phyloP scores from a whole-genome alignment of 805 yeast genomes.

The Metschnikowia baotianmanensis region DNA sequence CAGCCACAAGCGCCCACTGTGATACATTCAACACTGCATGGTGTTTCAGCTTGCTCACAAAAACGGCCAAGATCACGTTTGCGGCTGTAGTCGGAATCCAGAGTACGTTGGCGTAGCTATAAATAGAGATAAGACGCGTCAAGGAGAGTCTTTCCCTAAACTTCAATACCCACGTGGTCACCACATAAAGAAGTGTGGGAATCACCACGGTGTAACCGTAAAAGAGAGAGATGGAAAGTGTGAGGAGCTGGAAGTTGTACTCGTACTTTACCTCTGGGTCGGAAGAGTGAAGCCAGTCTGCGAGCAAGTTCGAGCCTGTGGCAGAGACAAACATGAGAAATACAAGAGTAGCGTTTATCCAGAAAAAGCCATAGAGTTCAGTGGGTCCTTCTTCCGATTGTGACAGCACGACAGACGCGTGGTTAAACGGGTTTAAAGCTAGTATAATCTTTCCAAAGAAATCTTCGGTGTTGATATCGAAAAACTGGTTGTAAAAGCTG shows the following conservation, averaged over 20 bases:
- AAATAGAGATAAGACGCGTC: slow-evolving; percentile 65
- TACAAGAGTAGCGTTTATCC: slow-evolving; percentile 85
- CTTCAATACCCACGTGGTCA: slow-evolving; percentile 53
- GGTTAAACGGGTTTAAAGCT: slow-evolving; percentile 56
- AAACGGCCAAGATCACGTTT: slow-evolving; percentile 55
- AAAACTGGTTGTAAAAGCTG: slow-evolving; percentile 60
- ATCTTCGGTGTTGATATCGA: slow-evolving; percentile 65
- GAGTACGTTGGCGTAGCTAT: slow-evolving; percentile 78
- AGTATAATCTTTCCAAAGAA: slow-evolving; percentile 53
- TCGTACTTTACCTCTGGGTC: slow-evolving; percentile 45
- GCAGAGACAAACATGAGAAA: slow-evolving; percentile 72
- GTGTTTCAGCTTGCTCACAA: slow-evolving; percentile 37
- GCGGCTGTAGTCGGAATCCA: slow-evolving; percentile 83
- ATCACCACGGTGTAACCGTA: slow-evolving; percentile 72
- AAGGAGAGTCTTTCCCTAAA: slow-evolving; percentile 49
- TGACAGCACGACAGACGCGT: slow-evolving; percentile 17
- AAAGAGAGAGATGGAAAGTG: slow-evolving; percentile 66
- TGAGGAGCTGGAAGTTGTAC: slow-evolving; percentile 58
- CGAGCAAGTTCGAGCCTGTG: slow-evolving; percentile 64
- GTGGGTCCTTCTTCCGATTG: slow-evolving; percentile 31
- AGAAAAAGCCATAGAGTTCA: slow-evolving; percentile 84
- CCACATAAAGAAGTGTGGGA: slow-evolving; percentile 56
- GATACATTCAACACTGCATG: slow-evolving; percentile 43
- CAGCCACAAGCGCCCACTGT: slow-evolving; percentile 60
- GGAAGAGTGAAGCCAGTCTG: slow-evolving; percentile 49